Conservation (phyloP, 78 protist genomes). For the Dictyostelium brefeldianum region DNA sequence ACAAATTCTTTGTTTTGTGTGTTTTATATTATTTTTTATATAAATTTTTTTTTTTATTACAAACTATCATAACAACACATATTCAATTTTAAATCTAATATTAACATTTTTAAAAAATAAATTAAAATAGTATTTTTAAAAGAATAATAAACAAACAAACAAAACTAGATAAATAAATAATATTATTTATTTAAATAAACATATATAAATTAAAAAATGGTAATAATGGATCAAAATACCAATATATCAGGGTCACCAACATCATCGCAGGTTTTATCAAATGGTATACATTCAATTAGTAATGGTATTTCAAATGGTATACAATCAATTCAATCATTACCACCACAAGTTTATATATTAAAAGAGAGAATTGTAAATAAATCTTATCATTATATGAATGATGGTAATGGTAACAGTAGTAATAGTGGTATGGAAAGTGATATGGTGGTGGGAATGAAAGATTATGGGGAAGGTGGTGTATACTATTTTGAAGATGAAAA, state of each 20-base stretch:
- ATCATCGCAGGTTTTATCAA: neutral
- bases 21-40: too few species aligned
- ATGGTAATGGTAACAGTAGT: neutral
- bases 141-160: neutral
- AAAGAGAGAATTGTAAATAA: conserved; percentile 18
- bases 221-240: conserved; percentile 14
- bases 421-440: neutral
- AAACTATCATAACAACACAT: too few species aligned
- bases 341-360: conserved; percentile 5
- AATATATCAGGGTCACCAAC: conserved; percentile 5
- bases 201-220: neutral
- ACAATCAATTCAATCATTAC: conserved; percentile 13
- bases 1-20: too few species aligned
- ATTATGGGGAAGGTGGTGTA: neutral
- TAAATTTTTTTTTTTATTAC: too few species aligned
- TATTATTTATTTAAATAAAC: neutral
- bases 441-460: neutral
- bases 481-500: neutral
- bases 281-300: neutral
- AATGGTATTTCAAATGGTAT: neutral
- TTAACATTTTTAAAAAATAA: neutral
- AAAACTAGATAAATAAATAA: neutral
- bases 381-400: neutral
- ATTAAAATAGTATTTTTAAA: neutral
- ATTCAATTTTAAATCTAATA: too few species aligned